Evolutionary conservation across 169 alveolate species (phyloP), one percentile per base, ranked within the genome.

Genomic region (Babesia divergens): DNA sequence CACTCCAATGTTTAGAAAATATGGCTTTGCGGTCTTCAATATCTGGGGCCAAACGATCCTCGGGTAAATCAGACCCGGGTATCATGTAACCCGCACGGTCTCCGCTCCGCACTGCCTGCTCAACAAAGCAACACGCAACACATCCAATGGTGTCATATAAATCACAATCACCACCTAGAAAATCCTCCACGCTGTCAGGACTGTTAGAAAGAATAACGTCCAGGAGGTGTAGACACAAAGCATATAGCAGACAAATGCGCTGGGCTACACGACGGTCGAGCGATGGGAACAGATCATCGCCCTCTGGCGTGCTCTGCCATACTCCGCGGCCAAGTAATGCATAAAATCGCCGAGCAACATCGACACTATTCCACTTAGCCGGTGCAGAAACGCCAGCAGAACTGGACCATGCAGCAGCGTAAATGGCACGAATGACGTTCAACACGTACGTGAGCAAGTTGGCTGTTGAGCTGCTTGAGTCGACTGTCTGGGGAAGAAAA

Each of bases 1-100:
- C 76, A 44, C 86, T 77, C 51, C 60, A 51, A 67, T 77, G 86
- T 49, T 58, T 77, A 24, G 68, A 22, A 40, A 77, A 54, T 28
- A 77, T 58, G 28, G 66, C 67, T 4, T 38, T 20, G 16, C 47
- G 47, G 38, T 50, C 60, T n/a, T 50, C 72, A 13, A 77, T 6
- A 8, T 52, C 32, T 8, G 86, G 86, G 16, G 52, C 60, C 75
- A 77, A 6, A 0, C 65, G 37, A 22, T 62, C 72, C 1, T 62
- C 72, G 6, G 53, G 56, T 60, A 46, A 14, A 16, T 62, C 72
- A 7, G 13, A 9, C 31, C 37, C 28, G 16, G 56, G 3, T 6
- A 46, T 47, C 24, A 47, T 20, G 70, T 34, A 59, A 7, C 18
- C 59, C 31, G 56, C 28, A n/a, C 60, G 56, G 72, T 47, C 60